Conservation (phyloP, 495 filamentous ascomycete species). For the Pseudevernia furfuracea region DNA sequence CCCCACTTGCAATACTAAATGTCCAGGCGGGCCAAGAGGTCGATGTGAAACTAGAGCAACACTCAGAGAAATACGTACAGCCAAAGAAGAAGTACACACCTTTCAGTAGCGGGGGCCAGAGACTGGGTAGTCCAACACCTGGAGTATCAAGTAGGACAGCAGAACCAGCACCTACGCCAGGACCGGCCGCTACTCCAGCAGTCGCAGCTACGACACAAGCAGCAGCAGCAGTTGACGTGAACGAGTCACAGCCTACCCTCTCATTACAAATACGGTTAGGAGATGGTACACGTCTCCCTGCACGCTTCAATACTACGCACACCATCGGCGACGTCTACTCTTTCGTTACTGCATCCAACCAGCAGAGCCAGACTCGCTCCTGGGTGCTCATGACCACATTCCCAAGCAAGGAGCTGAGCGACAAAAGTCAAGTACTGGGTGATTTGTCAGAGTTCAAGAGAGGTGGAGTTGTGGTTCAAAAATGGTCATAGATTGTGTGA, state of each 20-base stretch:
- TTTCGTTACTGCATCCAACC: slow-evolving; percentile 66
- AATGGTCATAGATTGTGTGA: slow-evolving; percentile 53
- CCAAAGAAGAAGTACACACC: slow-evolving; percentile 84
- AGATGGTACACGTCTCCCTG: slow-evolving; percentile 77
- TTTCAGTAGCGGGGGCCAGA: slow-evolving; percentile 72
- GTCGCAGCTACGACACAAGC: slow-evolving; percentile 29
- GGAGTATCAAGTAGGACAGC: slow-evolving; percentile 40
- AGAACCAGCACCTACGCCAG: slow-evolving; percentile 35
- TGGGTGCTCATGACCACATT: slow-evolving; percentile 94
- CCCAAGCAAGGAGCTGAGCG: slow-evolving; percentile 84
- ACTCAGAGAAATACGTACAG: slow-evolving; percentile 72
- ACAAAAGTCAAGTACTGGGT: slow-evolving; percentile 59
- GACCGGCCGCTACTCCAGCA: slow-evolving; percentile 30
- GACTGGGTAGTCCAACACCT: slow-evolving; percentile 88
- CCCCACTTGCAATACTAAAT: slow-evolving; percentile 82
- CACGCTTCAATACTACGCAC: slow-evolving; percentile 85
- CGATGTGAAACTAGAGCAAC: slow-evolving; percentile 81
- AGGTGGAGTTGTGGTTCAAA: slow-evolving; percentile 79
- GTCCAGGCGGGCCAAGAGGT: slow-evolving; percentile 78
- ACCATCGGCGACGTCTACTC: slow-evolving; percentile 86
- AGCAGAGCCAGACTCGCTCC: slow-evolving; percentile 47
- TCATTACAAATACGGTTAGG: slow-evolving; percentile 83
- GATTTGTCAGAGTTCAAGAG: slow-evolving; percentile 79
- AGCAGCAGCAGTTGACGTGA: slow-evolving; percentile 43
- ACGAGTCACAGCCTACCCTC: slow-evolving; percentile 69